Evolutionary conservation across 2,329 filamentous ascomycete species (phyloP), one percentile per base, ranked within the genome.

Genomic region (Alternaria metachromatica): DNA sequence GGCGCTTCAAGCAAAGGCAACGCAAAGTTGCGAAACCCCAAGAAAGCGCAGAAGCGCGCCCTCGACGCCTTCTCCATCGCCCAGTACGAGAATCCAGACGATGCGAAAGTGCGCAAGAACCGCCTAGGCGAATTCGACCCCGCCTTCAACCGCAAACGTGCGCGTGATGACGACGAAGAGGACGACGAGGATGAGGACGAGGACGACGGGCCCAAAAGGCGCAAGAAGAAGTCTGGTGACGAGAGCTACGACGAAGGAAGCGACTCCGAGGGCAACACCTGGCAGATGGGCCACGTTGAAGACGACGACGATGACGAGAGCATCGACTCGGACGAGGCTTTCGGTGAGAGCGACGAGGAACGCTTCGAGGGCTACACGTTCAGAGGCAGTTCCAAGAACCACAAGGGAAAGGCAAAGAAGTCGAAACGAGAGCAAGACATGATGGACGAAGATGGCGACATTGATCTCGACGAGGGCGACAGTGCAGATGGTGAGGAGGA

Each of bases 291-390:
- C 25, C 83, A 89, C 51, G 88, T 90, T 21, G 87, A 86, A 53
- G 59, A 63, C n/a, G 87, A 86, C 48, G 89, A 90, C 57, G 86
- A 91, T 65, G 90, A 92, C 72, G 89, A 87, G 58, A 89, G 91
- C 65, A 82, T 92, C 60, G 89, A 92, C 76, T 90, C 88, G 69
- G 90, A 92, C 76, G 93, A 96, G 73, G 94, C 95, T 3, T 93
- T 97, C 84, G 92, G 93, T 4, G 90, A 92, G 68, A 96, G 92
- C 72, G 94, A 97, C 74, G 90, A 96, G 74, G 94, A 97, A 76
- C 87, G 86, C 66, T 96, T 97, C 69, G 89, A 93, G 67, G 92
- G 89, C 11, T 96, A 90, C 72, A 87, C 87, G 5, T 92, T 92
- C 73, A 84, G 88, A 33, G 89, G 89, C 30, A 88, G 86, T 68